A percentile compares a stretch with the other conserved stretches of the same genome.
Evolutionary conservation across 768 basidiomycete genomes (phyloP).

Genomic region (Suillus subluteus): DNA sequence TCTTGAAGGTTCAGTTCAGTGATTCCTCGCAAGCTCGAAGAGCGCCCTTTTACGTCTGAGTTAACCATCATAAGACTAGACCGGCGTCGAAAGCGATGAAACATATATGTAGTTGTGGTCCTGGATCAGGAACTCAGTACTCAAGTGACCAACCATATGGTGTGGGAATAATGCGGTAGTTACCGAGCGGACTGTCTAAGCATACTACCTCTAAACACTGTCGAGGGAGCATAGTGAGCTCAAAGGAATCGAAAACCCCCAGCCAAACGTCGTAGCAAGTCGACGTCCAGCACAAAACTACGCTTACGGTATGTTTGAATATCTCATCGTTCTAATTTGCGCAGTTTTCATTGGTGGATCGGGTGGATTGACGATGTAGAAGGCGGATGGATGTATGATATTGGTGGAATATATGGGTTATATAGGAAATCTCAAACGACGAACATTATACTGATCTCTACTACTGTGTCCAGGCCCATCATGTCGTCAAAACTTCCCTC

Average conservation of each 20-base stretch:
- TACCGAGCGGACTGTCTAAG: slow-evolving; percentile 26
- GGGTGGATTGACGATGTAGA: slow-evolving; percentile 29
- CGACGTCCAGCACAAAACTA: slow-evolving; percentile 44
- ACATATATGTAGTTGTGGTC: neutral
- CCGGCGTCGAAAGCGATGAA: neutral
- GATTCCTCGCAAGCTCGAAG: neutral
- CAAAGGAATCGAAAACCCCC: slow-evolving; percentile 30
- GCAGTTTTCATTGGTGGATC: slow-evolving; percentile 16
- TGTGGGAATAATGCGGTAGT: slow-evolving; percentile 29
- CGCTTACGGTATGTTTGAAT: slow-evolving; percentile 43
- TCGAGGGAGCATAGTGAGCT: slow-evolving; percentile 18
- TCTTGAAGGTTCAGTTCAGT: neutral
- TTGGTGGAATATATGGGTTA: slow-evolving; percentile 32
- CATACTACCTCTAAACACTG: slow-evolving; percentile 12
- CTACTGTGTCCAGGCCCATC: slow-evolving; percentile 25
- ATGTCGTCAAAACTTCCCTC: slow-evolving; percentile 93
- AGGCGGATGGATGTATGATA: slow-evolving; percentile 40
- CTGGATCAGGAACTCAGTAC: neutral
- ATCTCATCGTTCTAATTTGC: slow-evolving; percentile 5
- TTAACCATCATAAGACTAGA: neutral
- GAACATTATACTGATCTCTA: neutral
- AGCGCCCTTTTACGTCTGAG: neutral
- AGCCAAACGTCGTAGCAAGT: slow-evolving; percentile 43
- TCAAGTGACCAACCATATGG: neutral
- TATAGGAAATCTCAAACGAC: slow-evolving; percentile 22